These are phyloP conservation scores for Fraxinus ornus DNA, from an alignment of 305 asterid species.

Conservation along the genomic window DNA sequence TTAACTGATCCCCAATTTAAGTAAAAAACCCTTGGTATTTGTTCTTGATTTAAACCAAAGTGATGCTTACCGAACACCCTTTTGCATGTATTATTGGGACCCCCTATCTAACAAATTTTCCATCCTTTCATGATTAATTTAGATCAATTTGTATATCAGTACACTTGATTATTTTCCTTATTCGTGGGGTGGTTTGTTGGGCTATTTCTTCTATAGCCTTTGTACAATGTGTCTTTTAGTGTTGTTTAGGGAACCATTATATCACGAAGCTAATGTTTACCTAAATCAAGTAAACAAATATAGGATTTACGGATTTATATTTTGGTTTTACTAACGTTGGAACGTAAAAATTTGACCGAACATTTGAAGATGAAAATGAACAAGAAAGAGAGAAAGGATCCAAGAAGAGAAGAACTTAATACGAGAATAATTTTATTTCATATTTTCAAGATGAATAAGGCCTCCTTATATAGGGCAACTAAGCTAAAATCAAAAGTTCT, in stretches of 20 bases:
- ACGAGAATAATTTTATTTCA: no score
- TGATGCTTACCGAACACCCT: neutral
- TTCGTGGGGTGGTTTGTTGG: neutral
- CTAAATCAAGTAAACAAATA: neutral
- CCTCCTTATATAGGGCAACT: no score
- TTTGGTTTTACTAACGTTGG: no score
- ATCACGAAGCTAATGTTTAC: neutral
- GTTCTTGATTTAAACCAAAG: neutral
- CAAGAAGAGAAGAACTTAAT: no score
- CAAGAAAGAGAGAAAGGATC: no score
- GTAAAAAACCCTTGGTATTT: neutral
- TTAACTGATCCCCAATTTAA: neutral
- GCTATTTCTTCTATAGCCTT: neutral
- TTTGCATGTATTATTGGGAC: neutral
- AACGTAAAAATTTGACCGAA: no score
- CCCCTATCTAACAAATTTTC: neutral
- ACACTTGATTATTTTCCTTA: neutral
- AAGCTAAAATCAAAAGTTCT: no score
- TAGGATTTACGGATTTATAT: neutral
- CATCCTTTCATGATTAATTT: neutral
- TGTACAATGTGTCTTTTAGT: neutral
- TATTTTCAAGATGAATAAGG: no score
- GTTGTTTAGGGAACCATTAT: no score
- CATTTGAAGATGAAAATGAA: no score
- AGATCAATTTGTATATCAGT: neutral